Percentiles rank a stretch among this genome's conserved stretches.
Evolutionary conservation across 2,329 filamentous ascomycete genomes (phyloP).

Genomic region (Apiospora phragmitis): DNA sequence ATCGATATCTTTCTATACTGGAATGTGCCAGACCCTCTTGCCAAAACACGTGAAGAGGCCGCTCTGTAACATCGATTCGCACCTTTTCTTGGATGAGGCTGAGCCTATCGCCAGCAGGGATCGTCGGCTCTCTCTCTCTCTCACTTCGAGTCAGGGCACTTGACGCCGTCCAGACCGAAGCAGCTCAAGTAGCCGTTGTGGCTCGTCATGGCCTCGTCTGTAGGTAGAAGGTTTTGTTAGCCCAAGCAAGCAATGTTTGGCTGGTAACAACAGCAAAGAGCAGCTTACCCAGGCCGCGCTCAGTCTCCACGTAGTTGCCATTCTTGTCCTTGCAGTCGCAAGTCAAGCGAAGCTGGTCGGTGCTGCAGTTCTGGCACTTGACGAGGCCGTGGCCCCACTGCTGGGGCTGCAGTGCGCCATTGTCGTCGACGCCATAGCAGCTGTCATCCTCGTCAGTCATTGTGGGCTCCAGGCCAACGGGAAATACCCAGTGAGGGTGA

Average conservation of each 20-base stretch:
- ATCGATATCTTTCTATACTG: neutral
- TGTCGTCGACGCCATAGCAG: neutral
- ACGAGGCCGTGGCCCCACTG: neutral
- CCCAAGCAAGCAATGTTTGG: neutral
- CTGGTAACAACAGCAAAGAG: neutral
- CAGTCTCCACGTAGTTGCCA: neutral
- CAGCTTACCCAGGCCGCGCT: neutral
- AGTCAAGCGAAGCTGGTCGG: neutral
- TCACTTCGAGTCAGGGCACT: neutral
- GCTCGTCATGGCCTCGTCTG: neutral
- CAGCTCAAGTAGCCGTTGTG: neutral
- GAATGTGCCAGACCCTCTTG: too few relatives aligned
- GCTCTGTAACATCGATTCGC: neutral
- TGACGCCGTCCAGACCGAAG: neutral
- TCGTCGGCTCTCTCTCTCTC: too few relatives aligned
- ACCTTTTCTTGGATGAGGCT: too few relatives aligned
- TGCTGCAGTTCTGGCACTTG: neutral
- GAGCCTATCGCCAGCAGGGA: too few relatives aligned
- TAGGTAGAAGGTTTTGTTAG: neutral
- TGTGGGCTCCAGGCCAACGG: neutral
- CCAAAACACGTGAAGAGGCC: too few relatives aligned
- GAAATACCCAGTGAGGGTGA: neutral
- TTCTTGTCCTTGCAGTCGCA: neutral
- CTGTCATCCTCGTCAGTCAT: neutral
- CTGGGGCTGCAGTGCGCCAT: neutral